Base-by-base conservation (phyloP, 352 stramenopile species). In the Peronospora farinosa region DNA sequence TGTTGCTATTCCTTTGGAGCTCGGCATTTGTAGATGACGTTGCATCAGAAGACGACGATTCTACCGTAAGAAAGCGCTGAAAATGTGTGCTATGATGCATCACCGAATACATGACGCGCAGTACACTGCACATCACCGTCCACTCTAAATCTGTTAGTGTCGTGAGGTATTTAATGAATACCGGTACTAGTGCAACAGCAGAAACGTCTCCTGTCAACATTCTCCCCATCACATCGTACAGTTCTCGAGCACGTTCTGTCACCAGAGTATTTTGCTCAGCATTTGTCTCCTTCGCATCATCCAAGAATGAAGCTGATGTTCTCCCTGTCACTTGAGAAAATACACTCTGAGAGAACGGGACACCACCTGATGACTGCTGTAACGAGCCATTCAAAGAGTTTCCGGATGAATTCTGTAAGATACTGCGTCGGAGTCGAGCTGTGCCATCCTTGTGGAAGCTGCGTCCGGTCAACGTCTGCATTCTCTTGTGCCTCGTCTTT, bases 81-180 rank as follows among this genome's bases (percentile, higher is more conserved):
- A 85, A 82, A 37, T 64, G 51, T 17, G 65, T 42, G 33, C 69
- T 81, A 45, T 77, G 57, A 30, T 79, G 63, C 46, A 80, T 75
- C 27, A 85, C 46, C 28, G 54, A 63, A 43, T 78, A 78, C 55
- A 82, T 63, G 30, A 82, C 60, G 30, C 69, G 58, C 46, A 85
- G 41, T 5, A 78, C 67, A 54, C 74, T 81, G 38, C 59, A 69
- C 19, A 77, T 58, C 19, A 81, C 44, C 0, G 59, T 17, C 7
- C 37, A 39, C n/a, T 76, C 63, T 40, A 82, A 33, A 47, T 82
- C 69, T 7, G 46, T 70, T 19, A 56, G 61, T 1, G 68, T 60
- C 2, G 56, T 59, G 16, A 85, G 57, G 19, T 81, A 82, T 27
- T 73, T 74, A n/a, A 77, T 59, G 9, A 85, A 57, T 13, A 82